A percentile compares a stretch with the other conserved stretches of the same genome.
Evolutionary conservation across 192 early-diverging fungal species (phyloP).

Genomic region (Gonapodya sp.): DNA sequence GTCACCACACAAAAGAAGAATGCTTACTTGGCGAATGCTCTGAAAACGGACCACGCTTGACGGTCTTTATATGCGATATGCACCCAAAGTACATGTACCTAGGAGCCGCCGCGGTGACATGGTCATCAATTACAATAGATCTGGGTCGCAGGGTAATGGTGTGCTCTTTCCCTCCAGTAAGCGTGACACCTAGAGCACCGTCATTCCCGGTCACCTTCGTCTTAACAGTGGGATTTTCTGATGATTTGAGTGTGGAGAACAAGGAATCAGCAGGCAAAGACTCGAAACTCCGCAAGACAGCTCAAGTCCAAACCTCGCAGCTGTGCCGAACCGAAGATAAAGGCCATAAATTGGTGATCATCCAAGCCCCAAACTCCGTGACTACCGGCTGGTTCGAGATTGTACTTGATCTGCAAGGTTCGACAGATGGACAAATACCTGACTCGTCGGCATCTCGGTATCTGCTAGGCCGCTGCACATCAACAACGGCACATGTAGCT

Average conservation of each 20-base stretch:
- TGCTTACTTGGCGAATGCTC: constrained; percentile 5
- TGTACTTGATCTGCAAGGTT: constrained; percentile 79
- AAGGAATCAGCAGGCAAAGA: neutral
- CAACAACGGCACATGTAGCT: constrained; percentile 25
- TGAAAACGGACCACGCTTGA: neutral
- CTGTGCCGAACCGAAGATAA: constrained; percentile 84
- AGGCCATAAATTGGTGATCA: constrained; percentile 96
- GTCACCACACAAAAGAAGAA: no score
- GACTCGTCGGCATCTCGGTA: neutral
- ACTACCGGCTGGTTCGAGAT: constrained; percentile 93
- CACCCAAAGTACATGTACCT: neutral
- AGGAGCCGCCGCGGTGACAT: neutral
- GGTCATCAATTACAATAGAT: neutral
- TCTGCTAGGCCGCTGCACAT: neutral
- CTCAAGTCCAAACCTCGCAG: constrained; percentile 38
- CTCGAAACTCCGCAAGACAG: neutral
- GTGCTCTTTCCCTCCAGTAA: no score
- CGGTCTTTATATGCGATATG: neutral
- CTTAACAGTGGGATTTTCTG: neutral
- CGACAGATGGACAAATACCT: constrained; percentile 85
- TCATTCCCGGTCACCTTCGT: neutral
- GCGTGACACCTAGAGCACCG: no score
- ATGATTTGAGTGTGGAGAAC: neutral
- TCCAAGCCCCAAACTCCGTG: constrained; percentile 99
- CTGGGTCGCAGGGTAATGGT: neutral